Evolutionary conservation across 441 rosid species (phyloP).

Genomic region (Brassica hybrid): DNA sequence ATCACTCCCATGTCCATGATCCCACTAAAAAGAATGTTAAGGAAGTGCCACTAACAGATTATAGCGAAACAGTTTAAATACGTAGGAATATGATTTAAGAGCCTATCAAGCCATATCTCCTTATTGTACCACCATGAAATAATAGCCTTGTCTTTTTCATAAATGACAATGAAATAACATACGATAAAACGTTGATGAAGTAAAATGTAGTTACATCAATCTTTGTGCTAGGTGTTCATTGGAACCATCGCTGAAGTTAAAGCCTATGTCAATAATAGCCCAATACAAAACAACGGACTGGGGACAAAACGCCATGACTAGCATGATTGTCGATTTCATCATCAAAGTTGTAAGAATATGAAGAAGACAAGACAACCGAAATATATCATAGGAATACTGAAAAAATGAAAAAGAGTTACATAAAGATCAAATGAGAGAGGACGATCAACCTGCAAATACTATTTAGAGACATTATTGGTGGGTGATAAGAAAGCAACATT

Average conservation of each 20-base stretch:
- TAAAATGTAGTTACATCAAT: neutral
- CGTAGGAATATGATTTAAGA: neutral
- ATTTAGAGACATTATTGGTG: neutral
- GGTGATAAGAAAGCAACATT: neutral
- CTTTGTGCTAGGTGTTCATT: conserved; percentile 1
- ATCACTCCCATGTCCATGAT: neutral
- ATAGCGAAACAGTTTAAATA: neutral
- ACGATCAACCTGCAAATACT: neutral
- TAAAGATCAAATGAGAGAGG: neutral
- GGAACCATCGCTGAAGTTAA: conserved; percentile 18
- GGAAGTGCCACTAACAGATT: neutral
- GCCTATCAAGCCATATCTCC: conserved; percentile 10
- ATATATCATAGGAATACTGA: no score
- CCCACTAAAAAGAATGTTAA: neutral
- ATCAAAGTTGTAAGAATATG: no score
- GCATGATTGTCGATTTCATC: no score
- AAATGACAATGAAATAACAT: neutral
- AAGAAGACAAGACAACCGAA: no score
- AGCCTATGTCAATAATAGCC: neutral
- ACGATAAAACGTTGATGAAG: no score
- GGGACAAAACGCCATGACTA: no score
- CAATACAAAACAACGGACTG: conserved; percentile 6
- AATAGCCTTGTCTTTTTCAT: neutral
- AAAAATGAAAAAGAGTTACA: no score
- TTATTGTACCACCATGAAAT: neutral